Evolutionary conservation across 306 rosid species (phyloP), one percentile per base, ranked within the genome.

Genomic region (Vicia faba): DNA sequence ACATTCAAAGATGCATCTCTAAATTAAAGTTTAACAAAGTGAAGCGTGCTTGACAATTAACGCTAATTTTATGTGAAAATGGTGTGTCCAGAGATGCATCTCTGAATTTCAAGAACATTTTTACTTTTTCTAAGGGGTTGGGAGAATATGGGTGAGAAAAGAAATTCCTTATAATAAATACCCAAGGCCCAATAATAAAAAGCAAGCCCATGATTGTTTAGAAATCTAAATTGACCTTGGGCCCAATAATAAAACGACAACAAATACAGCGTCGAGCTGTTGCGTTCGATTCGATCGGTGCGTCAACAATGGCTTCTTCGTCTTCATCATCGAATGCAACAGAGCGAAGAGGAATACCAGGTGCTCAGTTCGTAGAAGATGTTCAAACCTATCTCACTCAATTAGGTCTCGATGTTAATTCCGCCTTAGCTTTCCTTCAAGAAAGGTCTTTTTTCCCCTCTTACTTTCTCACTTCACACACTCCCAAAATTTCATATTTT

Each of bases 271-370:
- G 68, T 74, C 51, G 59, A 38, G 41, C 2, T 4, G 3, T 7
- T 28, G 3, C 20, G 53, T 48, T 19, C 57, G 57, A 50, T 50
- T 50, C 10, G 8, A 48, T 35, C 14, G 3, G 31, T 4, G 33
- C 6, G 19, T 20, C 54, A 43, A 62, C 57, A 43, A 83, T 84
- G 91, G 92, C 84, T 64, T 78, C 91, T 45, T 60, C 82, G 14
- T 81, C 89, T 5, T 73, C 85, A 18, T 77, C 89, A 9, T 66
- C 84, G 2, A 83, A 41, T 35, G 71, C 74, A 2, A 79, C 87
- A 10, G 97, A 92, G 69, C 82, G 97, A 72, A 81, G 97, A 82
- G 97, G 97, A 74, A 92, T 92, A 61, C 95, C 96, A n/a, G 91
- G 88, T 19, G 92, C 97, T 59, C 97, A 85, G 77, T 89, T 92